Evolutionary conservation across 1,139 yeast species (phyloP).

Genomic region (Suzukiozyma palmioleophila): DNA sequence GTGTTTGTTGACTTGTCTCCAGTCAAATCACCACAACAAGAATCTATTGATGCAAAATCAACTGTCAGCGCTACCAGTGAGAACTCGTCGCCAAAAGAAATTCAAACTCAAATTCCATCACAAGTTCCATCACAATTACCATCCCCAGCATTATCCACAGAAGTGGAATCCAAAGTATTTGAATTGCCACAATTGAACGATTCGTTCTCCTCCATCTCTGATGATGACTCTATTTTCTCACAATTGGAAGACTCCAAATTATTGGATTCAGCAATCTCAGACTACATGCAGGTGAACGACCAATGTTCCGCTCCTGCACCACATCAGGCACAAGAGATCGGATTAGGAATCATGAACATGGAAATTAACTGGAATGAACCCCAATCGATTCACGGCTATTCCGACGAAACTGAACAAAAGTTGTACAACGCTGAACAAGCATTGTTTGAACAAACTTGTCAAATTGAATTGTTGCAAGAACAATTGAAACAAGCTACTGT

Average conservation of each 20-base stretch:
- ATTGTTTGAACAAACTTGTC: constrained; percentile 21
- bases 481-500: constrained; percentile 15
- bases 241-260: constrained; percentile 3
- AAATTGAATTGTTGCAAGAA: constrained; percentile 22
- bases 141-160: constrained; percentile 11
- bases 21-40: constrained; percentile 28
- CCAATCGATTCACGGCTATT: constrained; percentile 2
- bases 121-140: constrained; percentile 9
- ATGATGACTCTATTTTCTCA: constrained; percentile 8
- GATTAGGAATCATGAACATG: constrained; percentile 23
- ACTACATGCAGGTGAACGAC: constrained; percentile 7
- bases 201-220: constrained; percentile 9
- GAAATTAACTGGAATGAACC: constrained; percentile 12
- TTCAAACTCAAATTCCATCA: not conserved
- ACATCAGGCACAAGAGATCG: constrained; percentile 8
- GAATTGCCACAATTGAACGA: constrained; percentile 13
- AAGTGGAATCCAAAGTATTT: constrained; percentile 9
- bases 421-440: constrained; percentile 21
- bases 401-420: constrained; percentile 11
- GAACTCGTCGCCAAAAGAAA: constrained; percentile 7
- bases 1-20: constrained; percentile 56
- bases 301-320: not conserved
- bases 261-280: constrained; percentile 2
- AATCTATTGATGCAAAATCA: constrained; percentile 4
- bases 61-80: constrained; percentile 7